These are phyloP conservation scores for Sporisorium exsertum DNA, from an alignment of 1,284 basidiomycete species.

Conservation along the genomic window DNA sequence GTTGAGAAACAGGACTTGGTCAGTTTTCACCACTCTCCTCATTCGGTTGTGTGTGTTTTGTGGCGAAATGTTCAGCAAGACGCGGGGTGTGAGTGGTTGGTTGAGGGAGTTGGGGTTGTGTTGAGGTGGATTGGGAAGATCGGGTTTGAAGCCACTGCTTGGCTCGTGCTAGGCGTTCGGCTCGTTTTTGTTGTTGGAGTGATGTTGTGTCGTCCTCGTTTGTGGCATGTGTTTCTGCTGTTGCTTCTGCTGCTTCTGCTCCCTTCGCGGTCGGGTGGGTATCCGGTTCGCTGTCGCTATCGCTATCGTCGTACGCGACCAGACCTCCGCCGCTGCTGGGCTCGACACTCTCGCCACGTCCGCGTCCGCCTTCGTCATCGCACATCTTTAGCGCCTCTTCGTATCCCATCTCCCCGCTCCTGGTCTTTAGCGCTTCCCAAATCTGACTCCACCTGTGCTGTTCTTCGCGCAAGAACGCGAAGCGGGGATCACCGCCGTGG, in stretches of 20 bases:
- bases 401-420: conserved; percentile 8
- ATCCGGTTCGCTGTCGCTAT: conserved; percentile 7
- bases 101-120: too few relatives aligned
- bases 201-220: neutral
- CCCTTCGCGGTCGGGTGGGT: too few relatives aligned
- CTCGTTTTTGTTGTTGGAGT: conserved; percentile 23
- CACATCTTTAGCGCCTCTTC: neutral
- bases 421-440: conserved; percentile 11
- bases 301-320: conserved; percentile 34
- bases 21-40: conserved; percentile 17
- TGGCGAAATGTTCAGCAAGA: neutral
- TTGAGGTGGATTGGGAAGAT: neutral
- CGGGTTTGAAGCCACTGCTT: conserved; percentile 29
- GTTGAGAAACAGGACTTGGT: neutral
- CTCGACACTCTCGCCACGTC: neutral
- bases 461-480: conserved; percentile 77
- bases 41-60: neutral
- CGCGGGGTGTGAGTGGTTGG: neutral
- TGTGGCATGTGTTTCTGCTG: neutral
- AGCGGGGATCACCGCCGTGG: conserved; percentile 77
- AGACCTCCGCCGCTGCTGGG: neutral
- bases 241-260: neutral
- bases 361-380: neutral
- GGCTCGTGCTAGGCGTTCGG: conserved; percentile 31
- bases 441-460: neutral